phyloP scores from a whole-genome alignment of 192 early-diverging fungal species.

The Physocladia obscura region DNA sequence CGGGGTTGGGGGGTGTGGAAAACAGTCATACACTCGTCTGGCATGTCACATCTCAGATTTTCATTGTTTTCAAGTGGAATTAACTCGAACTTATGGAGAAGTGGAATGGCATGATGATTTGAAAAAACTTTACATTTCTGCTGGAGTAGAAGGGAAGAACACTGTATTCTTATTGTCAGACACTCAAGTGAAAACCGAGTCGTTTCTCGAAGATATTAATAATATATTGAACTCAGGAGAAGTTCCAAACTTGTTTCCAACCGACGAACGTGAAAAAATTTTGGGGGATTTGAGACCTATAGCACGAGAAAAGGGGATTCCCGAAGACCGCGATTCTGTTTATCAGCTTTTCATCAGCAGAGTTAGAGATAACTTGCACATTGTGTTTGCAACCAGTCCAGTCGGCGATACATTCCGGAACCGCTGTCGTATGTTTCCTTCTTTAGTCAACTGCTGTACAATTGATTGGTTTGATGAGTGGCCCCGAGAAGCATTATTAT shows the following conservation, averaged over 20 bases:
- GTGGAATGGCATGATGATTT: conserved; percentile 63
- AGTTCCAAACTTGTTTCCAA: conserved; percentile 60
- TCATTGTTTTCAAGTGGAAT: conserved; percentile 57
- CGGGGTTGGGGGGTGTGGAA: conserved; percentile 61
- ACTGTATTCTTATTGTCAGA: conserved; percentile 62
- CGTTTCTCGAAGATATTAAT: conserved; percentile 61
- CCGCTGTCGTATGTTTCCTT: conserved; percentile 61
- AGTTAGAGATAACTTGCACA: conserved; percentile 60
- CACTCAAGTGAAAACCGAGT: conserved; percentile 60
- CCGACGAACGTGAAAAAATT: conserved; percentile 61
- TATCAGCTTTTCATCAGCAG: conserved; percentile 63
- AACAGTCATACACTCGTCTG: conserved; percentile 58
- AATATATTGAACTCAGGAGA: conserved; percentile 63
- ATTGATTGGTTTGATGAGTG: conserved; percentile 68
- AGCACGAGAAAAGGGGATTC: conserved; percentile 53
- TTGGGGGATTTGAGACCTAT: conserved; percentile 51
- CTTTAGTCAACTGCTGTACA: conserved; percentile 61
- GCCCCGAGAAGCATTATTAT: conserved; percentile 57
- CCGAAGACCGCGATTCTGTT: conserved; percentile 58
- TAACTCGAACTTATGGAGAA: conserved; percentile 58
- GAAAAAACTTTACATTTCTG: conserved; percentile 53
- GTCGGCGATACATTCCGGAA: conserved; percentile 61
- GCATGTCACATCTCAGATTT: conserved; percentile 65
- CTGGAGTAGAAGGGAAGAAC: conserved; percentile 62
- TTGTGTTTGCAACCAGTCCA: conserved; percentile 59